A percentile compares a stretch with the other conserved stretches of the same genome.
These are phyloP conservation scores for Bidens hawaiensis DNA, from an alignment of 140 eudicot genomes.

Conservation along the genomic window DNA sequence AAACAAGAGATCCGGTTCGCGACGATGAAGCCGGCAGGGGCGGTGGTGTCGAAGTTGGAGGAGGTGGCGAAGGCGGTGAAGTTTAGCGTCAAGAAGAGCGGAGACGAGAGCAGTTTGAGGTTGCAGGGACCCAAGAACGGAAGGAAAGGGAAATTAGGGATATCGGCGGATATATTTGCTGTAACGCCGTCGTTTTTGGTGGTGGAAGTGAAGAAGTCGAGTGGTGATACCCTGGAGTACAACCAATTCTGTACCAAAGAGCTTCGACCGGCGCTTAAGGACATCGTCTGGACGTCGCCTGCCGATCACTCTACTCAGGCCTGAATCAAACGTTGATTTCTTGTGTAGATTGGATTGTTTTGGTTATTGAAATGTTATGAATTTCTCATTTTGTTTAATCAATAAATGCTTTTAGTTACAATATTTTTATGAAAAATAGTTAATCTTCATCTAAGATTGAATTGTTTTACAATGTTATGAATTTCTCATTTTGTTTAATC, in stretches of 20 bases:
- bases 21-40: constrained; percentile 53
- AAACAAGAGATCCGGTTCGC: constrained; percentile 68
- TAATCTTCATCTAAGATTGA: too few species aligned
- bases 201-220: constrained; percentile 73
- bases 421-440: too few species aligned
- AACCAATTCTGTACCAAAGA: constrained; percentile 69
- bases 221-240: constrained; percentile 85
- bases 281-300: constrained; percentile 61
- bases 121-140: constrained; percentile 62
- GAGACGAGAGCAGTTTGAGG: constrained; percentile 45
- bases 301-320: constrained; percentile 35
- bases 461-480: too few species aligned
- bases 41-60: constrained; percentile 65
- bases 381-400: too few species aligned
- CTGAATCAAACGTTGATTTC: constrained; percentile 8
- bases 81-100: constrained; percentile 54
- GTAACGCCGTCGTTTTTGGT: constrained; percentile 61
- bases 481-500: too few species aligned
- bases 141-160: constrained; percentile 66
- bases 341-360: constrained; percentile 2
- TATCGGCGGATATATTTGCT: constrained; percentile 67
- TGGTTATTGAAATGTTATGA: neutral
- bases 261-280: constrained; percentile 80
- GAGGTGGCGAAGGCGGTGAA: constrained; percentile 61
- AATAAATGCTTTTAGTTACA: too few species aligned